A percentile compares a stretch with the other conserved stretches of the same genome.
phyloP scores from a whole-genome alignment of 169 alveolate species.

The Plasmodium cynomolgi region DNA sequence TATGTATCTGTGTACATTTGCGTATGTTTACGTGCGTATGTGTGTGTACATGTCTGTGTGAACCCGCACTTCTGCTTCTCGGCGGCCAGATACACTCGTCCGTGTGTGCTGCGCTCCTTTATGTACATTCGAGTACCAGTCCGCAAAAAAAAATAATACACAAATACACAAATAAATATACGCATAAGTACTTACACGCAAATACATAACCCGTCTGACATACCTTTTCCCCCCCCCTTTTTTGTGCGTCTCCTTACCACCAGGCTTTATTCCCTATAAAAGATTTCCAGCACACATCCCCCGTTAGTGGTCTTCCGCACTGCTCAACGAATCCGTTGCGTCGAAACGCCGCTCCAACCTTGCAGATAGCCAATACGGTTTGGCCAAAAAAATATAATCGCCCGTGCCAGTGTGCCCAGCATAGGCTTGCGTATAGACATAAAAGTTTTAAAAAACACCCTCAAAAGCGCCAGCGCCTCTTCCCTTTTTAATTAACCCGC shows the following conservation, averaged over 20 bases:
- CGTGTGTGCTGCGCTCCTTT: not conserved
- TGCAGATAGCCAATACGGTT: not conserved
- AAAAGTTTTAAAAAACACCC: not conserved
- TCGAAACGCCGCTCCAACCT: not conserved
- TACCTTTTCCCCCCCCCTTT: not conserved
- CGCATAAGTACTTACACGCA: not conserved
- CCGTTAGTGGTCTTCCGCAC: not conserved
- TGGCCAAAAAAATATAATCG: not conserved
- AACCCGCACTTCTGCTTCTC: not conserved
- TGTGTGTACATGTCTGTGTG: not conserved
- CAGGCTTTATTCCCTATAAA: not conserved
- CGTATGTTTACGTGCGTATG: not conserved
- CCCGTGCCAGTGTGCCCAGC: not conserved
- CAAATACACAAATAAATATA: not conserved
- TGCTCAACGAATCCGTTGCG: not conserved
- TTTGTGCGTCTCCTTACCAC: not conserved
- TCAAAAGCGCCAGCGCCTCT: not conserved
- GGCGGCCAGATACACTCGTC: not conserved
- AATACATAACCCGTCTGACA: not conserved
- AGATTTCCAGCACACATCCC: not conserved
- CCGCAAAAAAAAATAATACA: not conserved
- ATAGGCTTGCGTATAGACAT: not conserved
- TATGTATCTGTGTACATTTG: not conserved
- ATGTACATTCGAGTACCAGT: not conserved
- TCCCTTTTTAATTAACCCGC: not conserved